phyloP scores from a whole-genome alignment of 2,329 filamentous ascomycete species.

The Neofusicoccum umdonicola region DNA sequence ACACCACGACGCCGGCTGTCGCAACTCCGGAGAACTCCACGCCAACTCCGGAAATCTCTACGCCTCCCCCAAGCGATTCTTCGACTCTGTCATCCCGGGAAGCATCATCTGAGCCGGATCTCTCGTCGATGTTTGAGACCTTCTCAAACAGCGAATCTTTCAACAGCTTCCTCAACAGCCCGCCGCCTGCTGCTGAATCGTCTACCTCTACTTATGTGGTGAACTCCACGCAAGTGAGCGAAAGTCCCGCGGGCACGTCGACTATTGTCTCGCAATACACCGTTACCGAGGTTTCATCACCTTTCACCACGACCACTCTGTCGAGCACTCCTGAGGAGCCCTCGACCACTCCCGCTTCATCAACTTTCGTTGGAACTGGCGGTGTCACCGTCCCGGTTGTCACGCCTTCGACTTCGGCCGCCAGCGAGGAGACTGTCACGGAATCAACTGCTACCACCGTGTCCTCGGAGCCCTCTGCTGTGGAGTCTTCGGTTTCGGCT shows the following conservation, averaged over 20 bases:
- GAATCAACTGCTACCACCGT: not conserved
- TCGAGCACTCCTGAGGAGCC: constrained; percentile 4
- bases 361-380: constrained; percentile 11
- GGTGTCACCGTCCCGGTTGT: constrained; percentile 1
- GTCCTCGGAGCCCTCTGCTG: not conserved
- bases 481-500: not conserved
- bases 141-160: constrained; percentile 22
- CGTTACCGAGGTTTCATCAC: constrained; percentile 22
- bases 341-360: not conserved
- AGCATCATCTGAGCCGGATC: constrained; percentile 21
- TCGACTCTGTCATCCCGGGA: constrained; percentile 6
- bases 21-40: not conserved
- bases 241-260: constrained; percentile 16
- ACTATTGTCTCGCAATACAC: constrained; percentile 22
- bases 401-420: not conserved
- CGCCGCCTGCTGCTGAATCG: not conserved
- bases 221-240: not conserved
- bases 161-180: constrained; percentile 19
- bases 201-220: constrained; percentile 16
- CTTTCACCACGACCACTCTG: not conserved
- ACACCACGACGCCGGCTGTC: constrained; percentile 30
- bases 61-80: constrained; percentile 10
- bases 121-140: constrained; percentile 29
- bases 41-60: constrained; percentile 5
- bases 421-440: not conserved